These are phyloP conservation scores for Phragmites australis DNA, from an alignment of 176 grass and related monocot species.

Conservation along the genomic window DNA sequence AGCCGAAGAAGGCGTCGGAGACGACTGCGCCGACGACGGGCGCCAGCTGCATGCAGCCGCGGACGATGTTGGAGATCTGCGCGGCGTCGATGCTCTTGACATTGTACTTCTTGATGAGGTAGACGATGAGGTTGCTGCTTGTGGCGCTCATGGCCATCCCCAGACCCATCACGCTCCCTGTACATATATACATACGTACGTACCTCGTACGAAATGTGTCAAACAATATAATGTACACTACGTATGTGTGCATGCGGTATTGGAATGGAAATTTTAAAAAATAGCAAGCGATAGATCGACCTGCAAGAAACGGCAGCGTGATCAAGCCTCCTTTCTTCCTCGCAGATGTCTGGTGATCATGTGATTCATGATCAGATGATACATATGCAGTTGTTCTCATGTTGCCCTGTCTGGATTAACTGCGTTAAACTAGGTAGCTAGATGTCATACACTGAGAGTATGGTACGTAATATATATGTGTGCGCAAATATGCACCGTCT, in stretches of 20 bases:
- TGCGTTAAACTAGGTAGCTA: neutral
- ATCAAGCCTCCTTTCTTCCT: slow-evolving; percentile 55
- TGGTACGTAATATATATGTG: neutral
- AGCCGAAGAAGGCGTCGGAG: slow-evolving; percentile 58
- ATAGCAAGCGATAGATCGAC: neutral
- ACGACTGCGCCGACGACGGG: slow-evolving; percentile 49
- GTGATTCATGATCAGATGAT: neutral
- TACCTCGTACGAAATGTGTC: neutral
- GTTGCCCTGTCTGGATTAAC: neutral
- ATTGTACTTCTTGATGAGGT: slow-evolving; percentile 55
- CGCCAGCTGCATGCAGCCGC: slow-evolving; percentile 42
- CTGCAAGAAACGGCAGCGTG: slow-evolving; percentile 62
- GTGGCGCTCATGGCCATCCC: slow-evolving; percentile 32
- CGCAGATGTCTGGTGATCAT: neutral
- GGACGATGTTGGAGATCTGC: slow-evolving; percentile 49
- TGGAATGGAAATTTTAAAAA: neutral
- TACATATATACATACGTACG: no score
- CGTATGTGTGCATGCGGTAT: no score
- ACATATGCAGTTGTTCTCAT: neutral
- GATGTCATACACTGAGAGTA: neutral
- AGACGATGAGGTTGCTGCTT: slow-evolving; percentile 49
- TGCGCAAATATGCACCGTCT: neutral
- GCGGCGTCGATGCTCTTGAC: slow-evolving; percentile 51
- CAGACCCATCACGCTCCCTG: slow-evolving; percentile 45
- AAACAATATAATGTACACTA: neutral